Conservation (phyloP, 2,329 filamentous ascomycete species). For the Penicillium sp. region DNA sequence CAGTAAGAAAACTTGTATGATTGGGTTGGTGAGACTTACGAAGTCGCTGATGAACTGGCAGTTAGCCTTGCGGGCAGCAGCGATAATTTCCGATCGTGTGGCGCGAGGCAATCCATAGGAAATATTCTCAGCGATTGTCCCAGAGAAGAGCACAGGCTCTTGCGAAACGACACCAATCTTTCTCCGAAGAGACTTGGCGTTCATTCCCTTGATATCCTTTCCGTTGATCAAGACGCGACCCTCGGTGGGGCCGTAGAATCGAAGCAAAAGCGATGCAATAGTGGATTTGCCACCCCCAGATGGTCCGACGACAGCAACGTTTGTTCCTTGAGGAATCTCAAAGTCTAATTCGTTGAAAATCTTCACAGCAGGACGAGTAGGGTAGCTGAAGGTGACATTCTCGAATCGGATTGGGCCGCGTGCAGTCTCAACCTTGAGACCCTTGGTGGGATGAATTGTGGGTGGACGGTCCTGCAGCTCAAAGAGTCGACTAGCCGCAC, state of each 20-base stretch:
- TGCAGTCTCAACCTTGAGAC: constrained; percentile 75
- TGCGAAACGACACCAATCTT: constrained; percentile 95
- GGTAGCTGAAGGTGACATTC: constrained; percentile 85
- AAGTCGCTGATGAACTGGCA: constrained; percentile 97
- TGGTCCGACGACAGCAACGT: constrained; percentile 94
- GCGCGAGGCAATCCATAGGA: constrained; percentile 84
- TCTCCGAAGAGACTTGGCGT: constrained; percentile 86
- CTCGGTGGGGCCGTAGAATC: constrained; percentile 82
- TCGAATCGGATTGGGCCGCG: constrained; percentile 87
- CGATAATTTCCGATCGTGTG: constrained; percentile 75
- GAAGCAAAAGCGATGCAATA: constrained; percentile 83
- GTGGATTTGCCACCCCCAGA: constrained; percentile 97
- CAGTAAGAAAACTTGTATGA: constrained; percentile 5
- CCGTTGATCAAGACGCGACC: constrained; percentile 83
- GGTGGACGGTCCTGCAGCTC: constrained; percentile 90
- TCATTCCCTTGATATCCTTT: constrained; percentile 79
- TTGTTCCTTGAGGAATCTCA: constrained; percentile 87
- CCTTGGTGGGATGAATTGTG: constrained; percentile 83
- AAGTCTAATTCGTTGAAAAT: constrained; percentile 92
- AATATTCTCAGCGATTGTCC: constrained; percentile 78
- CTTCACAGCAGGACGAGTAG: constrained; percentile 83
- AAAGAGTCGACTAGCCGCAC: constrained; percentile 92
- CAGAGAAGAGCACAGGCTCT: constrained; percentile 89
- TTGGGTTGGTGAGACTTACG: constrained; percentile 46
- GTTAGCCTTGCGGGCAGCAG: constrained; percentile 87